These are phyloP conservation scores for Aechmea fasciata DNA, from an alignment of 176 grass and related monocot species.

Conservation along the genomic window DNA sequence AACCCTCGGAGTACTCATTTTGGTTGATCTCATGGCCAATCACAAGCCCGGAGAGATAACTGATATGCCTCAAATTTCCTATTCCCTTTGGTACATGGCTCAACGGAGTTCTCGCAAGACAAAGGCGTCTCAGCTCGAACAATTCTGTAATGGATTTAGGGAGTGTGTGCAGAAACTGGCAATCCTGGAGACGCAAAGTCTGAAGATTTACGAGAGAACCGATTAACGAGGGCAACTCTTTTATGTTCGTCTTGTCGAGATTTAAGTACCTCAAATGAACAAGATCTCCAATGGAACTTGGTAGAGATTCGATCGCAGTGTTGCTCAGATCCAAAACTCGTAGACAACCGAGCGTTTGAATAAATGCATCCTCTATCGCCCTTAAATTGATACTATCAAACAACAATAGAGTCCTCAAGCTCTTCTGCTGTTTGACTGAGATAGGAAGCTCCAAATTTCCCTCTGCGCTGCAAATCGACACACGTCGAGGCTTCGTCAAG, in stretches of 20 bases:
- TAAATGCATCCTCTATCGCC: slow-evolving; percentile 40
- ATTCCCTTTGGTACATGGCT: slow-evolving; percentile 57
- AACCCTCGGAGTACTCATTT: slow-evolving; percentile 22
- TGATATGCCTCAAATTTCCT: slow-evolving; percentile 52
- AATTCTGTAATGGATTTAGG: slow-evolving; percentile 53
- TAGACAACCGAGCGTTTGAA: slow-evolving; percentile 32
- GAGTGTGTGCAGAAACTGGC: slow-evolving; percentile 45
- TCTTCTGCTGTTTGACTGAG: slow-evolving; percentile 59
- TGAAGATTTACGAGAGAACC: slow-evolving; percentile 63
- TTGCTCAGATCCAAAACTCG: slow-evolving; percentile 53
- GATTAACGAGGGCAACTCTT: slow-evolving; percentile 55
- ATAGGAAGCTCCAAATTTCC: slow-evolving; percentile 32
- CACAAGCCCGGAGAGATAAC: slow-evolving; percentile 51
- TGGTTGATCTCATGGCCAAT: slow-evolving; percentile 36
- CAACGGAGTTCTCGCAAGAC: slow-evolving; percentile 41
- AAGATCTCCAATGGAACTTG: slow-evolving; percentile 48
- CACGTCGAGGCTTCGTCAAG: slow-evolving; percentile 42
- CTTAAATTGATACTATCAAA: slow-evolving; percentile 41
- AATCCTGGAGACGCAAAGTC: slow-evolving; percentile 50
- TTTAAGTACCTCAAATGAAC: slow-evolving; percentile 70
- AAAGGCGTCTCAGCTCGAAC: slow-evolving; percentile 49
- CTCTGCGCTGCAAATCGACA: slow-evolving; percentile 46
- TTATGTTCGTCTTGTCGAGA: slow-evolving; percentile 58
- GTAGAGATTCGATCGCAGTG: slow-evolving; percentile 41
- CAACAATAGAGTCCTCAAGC: slow-evolving; percentile 56